Conservation (phyloP, 768 basidiomycete genomes). For the Kwoniella pini region DNA sequence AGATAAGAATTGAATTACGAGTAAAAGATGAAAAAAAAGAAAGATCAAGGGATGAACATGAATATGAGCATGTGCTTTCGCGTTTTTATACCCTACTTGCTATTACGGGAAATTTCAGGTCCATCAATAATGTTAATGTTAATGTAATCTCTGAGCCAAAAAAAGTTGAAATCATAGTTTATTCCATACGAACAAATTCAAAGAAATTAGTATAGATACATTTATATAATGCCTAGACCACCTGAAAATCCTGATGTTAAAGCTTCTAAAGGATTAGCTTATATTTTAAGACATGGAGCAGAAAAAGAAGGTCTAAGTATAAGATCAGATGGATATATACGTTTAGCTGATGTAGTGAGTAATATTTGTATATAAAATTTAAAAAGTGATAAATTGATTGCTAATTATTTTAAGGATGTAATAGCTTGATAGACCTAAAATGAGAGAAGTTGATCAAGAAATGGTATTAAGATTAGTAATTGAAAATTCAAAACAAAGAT, state of each 20-base stretch:
- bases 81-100: too few relatives aligned
- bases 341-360: slow-evolving; percentile 78
- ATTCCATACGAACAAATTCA: neutral
- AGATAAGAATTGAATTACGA: neutral
- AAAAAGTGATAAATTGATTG: too few relatives aligned
- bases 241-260: slow-evolving; percentile 68
- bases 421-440: slow-evolving; percentile 71
- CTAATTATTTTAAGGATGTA: too few relatives aligned
- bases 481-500: slow-evolving; percentile 55
- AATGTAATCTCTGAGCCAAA: too few relatives aligned
- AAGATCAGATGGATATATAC: slow-evolving; percentile 81
- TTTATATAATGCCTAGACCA: slow-evolving; percentile 41
- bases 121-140: too few relatives aligned
- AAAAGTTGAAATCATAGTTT: too few relatives aligned
- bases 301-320: slow-evolving; percentile 71
- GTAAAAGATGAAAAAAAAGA: neutral
- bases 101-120: too few relatives aligned
- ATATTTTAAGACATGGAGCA: slow-evolving; percentile 88
- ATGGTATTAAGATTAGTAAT: slow-evolving; percentile 51
- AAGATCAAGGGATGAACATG: neutral
- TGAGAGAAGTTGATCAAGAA: slow-evolving; percentile 62
- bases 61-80: neutral
- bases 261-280: slow-evolving; percentile 82
- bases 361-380: neutral
- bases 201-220: neutral